Conservation (phyloP, 257 asterid species). For the Nicotiana sylvestris region DNA sequence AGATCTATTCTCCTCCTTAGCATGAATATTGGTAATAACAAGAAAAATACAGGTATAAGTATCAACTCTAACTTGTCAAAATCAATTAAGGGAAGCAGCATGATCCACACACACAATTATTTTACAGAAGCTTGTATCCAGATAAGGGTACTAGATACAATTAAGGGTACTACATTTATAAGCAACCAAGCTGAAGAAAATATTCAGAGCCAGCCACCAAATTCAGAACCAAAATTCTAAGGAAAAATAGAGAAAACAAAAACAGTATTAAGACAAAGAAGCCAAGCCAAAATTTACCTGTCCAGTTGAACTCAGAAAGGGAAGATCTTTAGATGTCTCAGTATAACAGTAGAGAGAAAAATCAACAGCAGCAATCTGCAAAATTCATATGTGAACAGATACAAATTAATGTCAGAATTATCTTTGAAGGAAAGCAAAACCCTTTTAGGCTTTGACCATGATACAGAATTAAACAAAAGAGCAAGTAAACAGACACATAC, state of each 20-base stretch:
- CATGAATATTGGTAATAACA: not conserved
- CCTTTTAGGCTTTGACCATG: slow-evolving; percentile 27
- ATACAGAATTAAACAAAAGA: slow-evolving; percentile 22
- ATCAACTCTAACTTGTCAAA: not conserved
- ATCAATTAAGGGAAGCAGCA: not conserved
- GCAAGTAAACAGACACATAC: slow-evolving; percentile 16
- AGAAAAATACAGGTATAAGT: not conserved
- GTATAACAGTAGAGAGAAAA: slow-evolving; percentile 21
- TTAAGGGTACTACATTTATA: not conserved
- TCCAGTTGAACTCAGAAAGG: slow-evolving; percentile 18
- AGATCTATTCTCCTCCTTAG: not conserved
- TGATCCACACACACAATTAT: not conserved
- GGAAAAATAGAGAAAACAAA: not conserved
- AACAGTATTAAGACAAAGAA: not conserved
- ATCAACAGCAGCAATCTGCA: slow-evolving; percentile 29
- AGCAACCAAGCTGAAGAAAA: slow-evolving; percentile 1
- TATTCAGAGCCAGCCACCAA: slow-evolving; percentile 2
- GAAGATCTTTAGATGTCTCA: slow-evolving; percentile 25
- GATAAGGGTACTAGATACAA: not conserved
- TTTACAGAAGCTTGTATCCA: not conserved
- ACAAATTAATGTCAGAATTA: slow-evolving; percentile 14
- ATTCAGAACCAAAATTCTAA: not conserved
- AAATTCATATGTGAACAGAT: slow-evolving; percentile 15
- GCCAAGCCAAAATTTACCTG: slow-evolving; percentile 22
- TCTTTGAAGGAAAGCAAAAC: slow-evolving; percentile 21